A percentile compares a stretch with the other conserved stretches of the same genome.
Conservation (phyloP, 2,329 filamentous ascomycete genomes). For the Botryotinia narcissicola region DNA sequence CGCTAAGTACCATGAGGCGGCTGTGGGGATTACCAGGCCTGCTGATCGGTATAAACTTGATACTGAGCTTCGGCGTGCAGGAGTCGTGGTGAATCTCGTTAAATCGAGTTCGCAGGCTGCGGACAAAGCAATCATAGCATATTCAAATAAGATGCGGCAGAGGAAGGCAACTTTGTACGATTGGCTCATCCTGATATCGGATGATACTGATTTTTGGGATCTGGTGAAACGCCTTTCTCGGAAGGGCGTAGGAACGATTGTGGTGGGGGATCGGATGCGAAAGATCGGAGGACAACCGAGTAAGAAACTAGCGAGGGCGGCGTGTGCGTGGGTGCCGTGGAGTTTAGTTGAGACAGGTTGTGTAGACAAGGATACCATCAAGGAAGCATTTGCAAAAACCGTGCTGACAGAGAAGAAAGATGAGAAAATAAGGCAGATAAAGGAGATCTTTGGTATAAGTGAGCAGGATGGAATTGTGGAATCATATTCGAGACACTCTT, state of each 20-base stretch:
- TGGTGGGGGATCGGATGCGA: not conserved
- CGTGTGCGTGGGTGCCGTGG: slow-evolving; percentile 4
- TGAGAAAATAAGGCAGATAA: not conserved
- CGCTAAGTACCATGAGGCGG: not conserved
- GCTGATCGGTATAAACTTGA: not conserved
- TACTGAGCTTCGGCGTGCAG: not conserved
- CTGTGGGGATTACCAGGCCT: not conserved
- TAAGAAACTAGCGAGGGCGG: not conserved
- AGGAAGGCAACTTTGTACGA: not conserved
- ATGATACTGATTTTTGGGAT: not conserved
- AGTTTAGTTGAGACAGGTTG: not conserved
- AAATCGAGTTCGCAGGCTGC: not conserved
- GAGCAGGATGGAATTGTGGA: not conserved
- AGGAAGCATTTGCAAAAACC: not conserved
- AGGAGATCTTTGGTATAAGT: not conserved
- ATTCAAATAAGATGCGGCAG: not conserved
- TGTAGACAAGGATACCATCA: not conserved
- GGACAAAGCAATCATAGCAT: not conserved
- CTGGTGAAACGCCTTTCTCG: not conserved
- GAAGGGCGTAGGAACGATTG: not conserved
- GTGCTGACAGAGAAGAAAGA: not conserved
- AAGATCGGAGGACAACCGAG: not conserved
- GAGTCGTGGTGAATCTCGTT: not conserved
- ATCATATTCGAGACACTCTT: not conserved
- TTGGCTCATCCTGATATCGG: slow-evolving; percentile 4